Base-by-base conservation (phyloP, 2,329 filamentous ascomycete genomes). In the Aspergillus hiratsukae region DNA sequence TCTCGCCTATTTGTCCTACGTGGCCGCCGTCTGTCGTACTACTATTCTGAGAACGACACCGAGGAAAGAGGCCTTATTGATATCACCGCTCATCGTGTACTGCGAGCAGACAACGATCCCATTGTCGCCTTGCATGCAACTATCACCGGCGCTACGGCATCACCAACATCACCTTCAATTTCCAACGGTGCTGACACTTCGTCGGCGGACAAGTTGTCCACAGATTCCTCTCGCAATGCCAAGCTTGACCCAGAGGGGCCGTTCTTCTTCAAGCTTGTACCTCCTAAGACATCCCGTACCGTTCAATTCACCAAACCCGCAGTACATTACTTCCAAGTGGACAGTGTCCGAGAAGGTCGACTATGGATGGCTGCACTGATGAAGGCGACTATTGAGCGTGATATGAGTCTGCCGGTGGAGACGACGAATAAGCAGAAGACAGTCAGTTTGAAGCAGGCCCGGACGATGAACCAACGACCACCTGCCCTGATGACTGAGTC, bases 291-390 rank as follows among this genome's bases (percentile, higher is more conserved):
- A 9, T 91, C 91, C 10, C 87, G 91, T 55, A 94, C 91, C 0
- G 93, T 99, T 56, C 96, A 92, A 69, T 99, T 99, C 71, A 99
- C 94, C 1, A 97, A 97, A 72, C 94, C 94, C 4, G 94, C 91
- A 8, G 90, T 97, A 41, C 94, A 99, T 73, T 97, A 97, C 73
- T 99, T 99, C 73, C 94, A 95, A 4, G 91, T 97, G 23, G 92
- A 95, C 52, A 96, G 89, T 66, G 79, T 97, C 57, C 86, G 90
- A 66, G 86, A 94, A 69, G 94, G 94, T 17, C 86, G 94, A 11
- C 78, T 95, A 43, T 99, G 94, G 94, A 99, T 99, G 94, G 94
- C 91, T 4, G 94, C 94, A 5, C 78, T 99, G 52, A 96, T 99
- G 90, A 99, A 99, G 77, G 94, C 94, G 10, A 99, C 94, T 1